Evolutionary conservation across 257 asterid species (phyloP), one percentile per base, ranked within the genome.

Genomic region (Mitragyna speciosa): DNA sequence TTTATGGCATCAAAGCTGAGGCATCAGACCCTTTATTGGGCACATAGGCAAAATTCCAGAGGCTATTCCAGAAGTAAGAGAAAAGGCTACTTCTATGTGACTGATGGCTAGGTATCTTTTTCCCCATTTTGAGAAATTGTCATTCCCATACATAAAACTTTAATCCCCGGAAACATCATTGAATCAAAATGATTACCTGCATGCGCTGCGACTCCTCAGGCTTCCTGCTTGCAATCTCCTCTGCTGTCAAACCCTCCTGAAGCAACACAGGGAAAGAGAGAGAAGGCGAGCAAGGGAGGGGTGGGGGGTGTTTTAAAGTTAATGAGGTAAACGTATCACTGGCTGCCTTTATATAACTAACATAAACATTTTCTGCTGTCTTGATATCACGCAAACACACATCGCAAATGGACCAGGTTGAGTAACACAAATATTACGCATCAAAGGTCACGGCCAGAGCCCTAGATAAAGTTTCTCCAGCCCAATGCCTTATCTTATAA

Each of bases 231-330:
- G 89, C 89, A 28, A 86, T 86, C 89, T 95, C 99, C 80, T 93
- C 97, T 43, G 95, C 93, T n/a, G 96, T 91, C 78, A 88, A 88
- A 81, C 97, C 99, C 82, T 86, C 95, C 99, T 95, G 98, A 65
- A 78, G n/a, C n/a, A n/a, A n/a, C n/a, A n/a, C n/a, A n/a, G n/a
- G n/a, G n/a, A n/a, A n/a, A n/a, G n/a, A n/a, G n/a, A n/a, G n/a
- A n/a, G n/a, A n/a, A n/a, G n/a, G n/a, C n/a, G n/a, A n/a, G n/a
- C n/a, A n/a, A n/a, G n/a, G n/a, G n/a, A n/a, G n/a, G n/a, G n/a
- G n/a, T n/a, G n/a, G n/a, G n/a, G n/a, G n/a, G n/a, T n/a, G n/a
- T n/a, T n/a, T n/a, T n/a, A n/a, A n/a, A n/a, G 26, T 54, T 16
- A 16, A 58, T 10, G 9, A 51, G 31, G 75, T 12, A 63, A 5